Base-by-base conservation (phyloP, 805 yeast genomes). In the Blastobotrys chiropterorum region DNA sequence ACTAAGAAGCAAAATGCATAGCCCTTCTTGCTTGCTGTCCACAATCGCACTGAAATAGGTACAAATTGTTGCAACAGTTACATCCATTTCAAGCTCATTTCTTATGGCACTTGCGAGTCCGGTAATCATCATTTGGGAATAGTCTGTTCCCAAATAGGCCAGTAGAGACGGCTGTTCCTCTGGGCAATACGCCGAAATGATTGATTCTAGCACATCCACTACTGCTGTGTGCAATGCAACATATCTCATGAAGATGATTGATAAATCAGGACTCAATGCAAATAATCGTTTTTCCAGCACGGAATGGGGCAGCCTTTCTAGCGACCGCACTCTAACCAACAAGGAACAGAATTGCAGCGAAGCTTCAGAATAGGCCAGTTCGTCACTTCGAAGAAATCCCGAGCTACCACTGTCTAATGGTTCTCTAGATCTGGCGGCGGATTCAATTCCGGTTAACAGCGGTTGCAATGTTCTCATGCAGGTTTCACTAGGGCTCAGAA, bases 81-180 rank as follows among this genome's bases (percentile, higher is more conserved):
- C 49, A 3, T 53, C 58, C 8, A 58, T 51, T 40, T 58, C 64
- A 16, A 61, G 51, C 8, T 79, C 71, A 56, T 78, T 79, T 26
- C 77, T 75, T 59, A 90, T 70, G 58, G 87, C 90, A 0, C 74
- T 57, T 0, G 81, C 76, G 26, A 92, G 65, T 1, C 84, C 75
- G n/a, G 74, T 72, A 7, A 87, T 70, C 26, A 92, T 72, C 2
- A 79, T 67, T 22, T 75, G 76, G 0, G 96, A 78, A 57, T 79
- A 76, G 16, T 75, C 72, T n/a, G 77, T 72, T 2, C 95, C 94
- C 50, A 92, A 69, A 63, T 88, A 88, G 0, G 97, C 86, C 40
- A 92, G 72, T 46, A 92, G 69, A 0, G 96, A 89, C 2, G 96
- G 95, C 34, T 83, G 78, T 22, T 79, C 81, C 3, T 70, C 69